A percentile compares a stretch with the other conserved stretches of the same genome.
Conservation (phyloP, 371 early-diverging fungal species). For the Parasitella parasitica region DNA sequence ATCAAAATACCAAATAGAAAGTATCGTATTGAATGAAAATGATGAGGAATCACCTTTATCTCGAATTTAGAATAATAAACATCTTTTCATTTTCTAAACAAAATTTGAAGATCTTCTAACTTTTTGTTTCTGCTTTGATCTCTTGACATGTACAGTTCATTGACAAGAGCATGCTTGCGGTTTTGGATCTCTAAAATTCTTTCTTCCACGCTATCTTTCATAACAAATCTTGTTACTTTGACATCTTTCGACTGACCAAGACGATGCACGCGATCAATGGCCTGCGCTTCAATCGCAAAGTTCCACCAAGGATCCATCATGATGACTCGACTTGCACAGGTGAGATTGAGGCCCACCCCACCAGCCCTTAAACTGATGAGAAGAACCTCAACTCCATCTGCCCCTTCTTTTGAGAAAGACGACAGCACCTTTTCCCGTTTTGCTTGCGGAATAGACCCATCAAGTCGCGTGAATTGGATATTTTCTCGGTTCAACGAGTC, state of each 20-base stretch:
- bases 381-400: slow-evolving; percentile 54
- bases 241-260: slow-evolving; percentile 73
- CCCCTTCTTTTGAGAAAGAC: slow-evolving; percentile 46
- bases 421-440: slow-evolving; percentile 61
- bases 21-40: slow-evolving; percentile 6
- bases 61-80: background rate
- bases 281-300: slow-evolving; percentile 76
- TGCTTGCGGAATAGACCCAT: slow-evolving; percentile 66
- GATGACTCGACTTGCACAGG: slow-evolving; percentile 71
- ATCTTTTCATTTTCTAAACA: slow-evolving; percentile 30
- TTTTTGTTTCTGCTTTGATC: slow-evolving; percentile 44
- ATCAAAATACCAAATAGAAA: slow-evolving; percentile 7
- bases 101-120: slow-evolving; percentile 50
- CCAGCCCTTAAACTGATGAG: slow-evolving; percentile 85
- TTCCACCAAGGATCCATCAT: slow-evolving; percentile 91
- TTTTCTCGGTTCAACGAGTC: slow-evolving; percentile 51
- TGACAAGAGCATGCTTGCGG: slow-evolving; percentile 55
- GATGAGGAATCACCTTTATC: background rate
- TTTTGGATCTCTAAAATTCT: slow-evolving; percentile 63
- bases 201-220: slow-evolving; percentile 64
- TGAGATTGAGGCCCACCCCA: slow-evolving; percentile 90
- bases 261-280: slow-evolving; percentile 88
- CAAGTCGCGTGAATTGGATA: slow-evolving; percentile 63
- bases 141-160: slow-evolving; percentile 53
- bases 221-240: slow-evolving; percentile 60